Conservation (phyloP, 176 grass and related monocot genomes). For the Calamus simplicifolius region DNA sequence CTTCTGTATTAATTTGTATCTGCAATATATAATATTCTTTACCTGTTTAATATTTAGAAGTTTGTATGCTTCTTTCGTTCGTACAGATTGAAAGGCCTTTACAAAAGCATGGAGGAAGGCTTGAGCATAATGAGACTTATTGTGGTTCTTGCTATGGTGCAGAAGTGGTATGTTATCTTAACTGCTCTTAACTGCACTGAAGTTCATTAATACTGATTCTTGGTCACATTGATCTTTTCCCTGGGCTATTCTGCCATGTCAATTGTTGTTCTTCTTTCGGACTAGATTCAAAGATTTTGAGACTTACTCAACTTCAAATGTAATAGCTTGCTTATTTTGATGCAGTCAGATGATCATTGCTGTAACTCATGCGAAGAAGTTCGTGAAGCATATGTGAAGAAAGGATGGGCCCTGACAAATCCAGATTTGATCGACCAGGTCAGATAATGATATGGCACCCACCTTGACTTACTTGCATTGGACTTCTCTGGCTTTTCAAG, state of each 20-base stretch:
- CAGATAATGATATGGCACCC: slow-evolving; percentile 5
- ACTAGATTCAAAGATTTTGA: too few species aligned
- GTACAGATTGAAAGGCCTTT: slow-evolving; percentile 82
- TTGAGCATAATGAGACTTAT: slow-evolving; percentile 77
- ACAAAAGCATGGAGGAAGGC: slow-evolving; percentile 95
- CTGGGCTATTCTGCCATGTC: too few species aligned
- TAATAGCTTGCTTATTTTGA: slow-evolving; percentile 1
- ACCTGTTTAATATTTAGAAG: too few species aligned
- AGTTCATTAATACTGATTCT: too few species aligned
- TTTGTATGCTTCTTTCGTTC: slow-evolving; percentile 3
- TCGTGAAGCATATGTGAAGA: slow-evolving; percentile 88
- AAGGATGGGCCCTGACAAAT: slow-evolving; percentile 86
- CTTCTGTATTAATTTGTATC: too few species aligned
- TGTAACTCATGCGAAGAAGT: slow-evolving; percentile 99
- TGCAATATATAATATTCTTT: too few species aligned
- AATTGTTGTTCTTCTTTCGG: too few species aligned
- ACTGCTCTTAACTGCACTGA: not conserved
- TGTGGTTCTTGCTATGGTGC: slow-evolving; percentile 97
- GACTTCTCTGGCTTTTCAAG: not conserved
- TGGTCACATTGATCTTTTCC: too few species aligned
- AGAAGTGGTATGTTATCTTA: slow-evolving; percentile 42
- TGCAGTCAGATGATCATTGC: slow-evolving; percentile 89
- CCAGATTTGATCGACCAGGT: slow-evolving; percentile 92
- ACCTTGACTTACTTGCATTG: not conserved
- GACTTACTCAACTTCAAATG: not conserved